Evolutionary conservation across 2,329 filamentous ascomycete species (phyloP).

Genomic region (Whalleya microplaca): DNA sequence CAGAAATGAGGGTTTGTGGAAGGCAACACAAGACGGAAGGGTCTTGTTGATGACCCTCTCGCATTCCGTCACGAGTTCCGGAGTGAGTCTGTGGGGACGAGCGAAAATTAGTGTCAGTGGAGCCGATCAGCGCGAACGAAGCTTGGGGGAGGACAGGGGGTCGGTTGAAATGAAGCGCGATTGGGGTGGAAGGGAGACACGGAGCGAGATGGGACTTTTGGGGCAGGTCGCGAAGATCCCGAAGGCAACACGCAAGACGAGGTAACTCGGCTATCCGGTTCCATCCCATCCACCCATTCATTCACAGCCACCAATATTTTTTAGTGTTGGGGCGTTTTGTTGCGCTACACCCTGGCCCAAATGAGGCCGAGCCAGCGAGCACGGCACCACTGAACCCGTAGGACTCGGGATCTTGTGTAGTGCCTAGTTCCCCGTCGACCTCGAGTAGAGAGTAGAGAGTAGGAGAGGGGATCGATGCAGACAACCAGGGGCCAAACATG

Average conservation of each 20-base stretch:
- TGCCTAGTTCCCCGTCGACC: not conserved
- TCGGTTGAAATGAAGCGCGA: conserved; percentile 21
- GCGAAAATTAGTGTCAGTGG: conserved; percentile 31
- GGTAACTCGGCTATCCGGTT: conserved; percentile 16
- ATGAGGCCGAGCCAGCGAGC: not conserved
- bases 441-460: conserved; percentile 5
- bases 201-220: conserved; percentile 16
- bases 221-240: conserved; percentile 28
- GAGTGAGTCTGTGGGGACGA: conserved; percentile 49
- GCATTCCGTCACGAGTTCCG: conserved; percentile 61
- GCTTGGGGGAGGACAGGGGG: conserved; percentile 24
- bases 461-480: conserved; percentile 4
- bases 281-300: not conserved
- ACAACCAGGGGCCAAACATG: too few species aligned
- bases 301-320: conserved; percentile 14
- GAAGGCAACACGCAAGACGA: conserved; percentile 31
- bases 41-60: conserved; percentile 65
- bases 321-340: not conserved
- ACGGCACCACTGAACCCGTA: not conserved
- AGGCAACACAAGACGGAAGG: conserved; percentile 63
- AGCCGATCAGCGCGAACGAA: conserved; percentile 30
- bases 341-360: not conserved
- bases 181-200: conserved; percentile 18
- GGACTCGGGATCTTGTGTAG: not conserved
- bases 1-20: conserved; percentile 65